phyloP scores from a whole-genome alignment of 495 filamentous ascomycete genomes.

The Talaromyces stipitatus region DNA sequence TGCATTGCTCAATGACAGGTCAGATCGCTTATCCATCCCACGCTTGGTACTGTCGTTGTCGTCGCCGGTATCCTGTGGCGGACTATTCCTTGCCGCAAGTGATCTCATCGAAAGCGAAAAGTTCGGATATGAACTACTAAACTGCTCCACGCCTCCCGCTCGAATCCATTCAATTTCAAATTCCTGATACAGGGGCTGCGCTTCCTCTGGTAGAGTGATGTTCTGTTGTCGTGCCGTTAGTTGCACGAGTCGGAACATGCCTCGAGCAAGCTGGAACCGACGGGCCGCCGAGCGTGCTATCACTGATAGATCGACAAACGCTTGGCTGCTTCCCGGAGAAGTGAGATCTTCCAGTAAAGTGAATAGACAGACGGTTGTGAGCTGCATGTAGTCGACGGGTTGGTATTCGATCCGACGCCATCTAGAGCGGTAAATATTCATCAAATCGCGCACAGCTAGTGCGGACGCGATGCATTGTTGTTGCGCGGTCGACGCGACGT shows the following conservation, averaged over 20 bases:
- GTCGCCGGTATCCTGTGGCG: neutral
- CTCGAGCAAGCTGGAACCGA: constrained; percentile 13
- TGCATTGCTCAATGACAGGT: neutral
- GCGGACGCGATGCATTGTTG: constrained; percentile 14
- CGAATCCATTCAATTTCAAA: constrained; percentile 11
- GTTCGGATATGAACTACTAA: constrained; percentile 16
- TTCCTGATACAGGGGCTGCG: constrained; percentile 45
- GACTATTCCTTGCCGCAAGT: neutral
- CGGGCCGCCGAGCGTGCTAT: constrained; percentile 10
- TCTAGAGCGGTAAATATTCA: constrained; percentile 8
- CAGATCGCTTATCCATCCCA: neutral
- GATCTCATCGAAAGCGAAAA: constrained; percentile 5
- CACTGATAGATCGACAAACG: constrained; percentile 14
- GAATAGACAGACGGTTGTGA: constrained; percentile 9
- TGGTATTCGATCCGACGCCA: constrained; percentile 14
- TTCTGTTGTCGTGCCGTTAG: constrained; percentile 50
- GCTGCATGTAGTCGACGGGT: constrained; percentile 8
- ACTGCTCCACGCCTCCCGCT: constrained; percentile 1
- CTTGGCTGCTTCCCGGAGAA: constrained; percentile 3
- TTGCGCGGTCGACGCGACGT: neutral
- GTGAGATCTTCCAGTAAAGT: constrained; percentile 14
- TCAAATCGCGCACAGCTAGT: constrained; percentile 16
- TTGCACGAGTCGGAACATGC: constrained; percentile 34
- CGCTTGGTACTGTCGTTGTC: neutral
- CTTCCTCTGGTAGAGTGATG: constrained; percentile 51